Evolutionary conservation across 2,329 filamentous ascomycete genomes (phyloP), one percentile per base, ranked within the genome.

Genomic region (Colletotrichum sp.): DNA sequence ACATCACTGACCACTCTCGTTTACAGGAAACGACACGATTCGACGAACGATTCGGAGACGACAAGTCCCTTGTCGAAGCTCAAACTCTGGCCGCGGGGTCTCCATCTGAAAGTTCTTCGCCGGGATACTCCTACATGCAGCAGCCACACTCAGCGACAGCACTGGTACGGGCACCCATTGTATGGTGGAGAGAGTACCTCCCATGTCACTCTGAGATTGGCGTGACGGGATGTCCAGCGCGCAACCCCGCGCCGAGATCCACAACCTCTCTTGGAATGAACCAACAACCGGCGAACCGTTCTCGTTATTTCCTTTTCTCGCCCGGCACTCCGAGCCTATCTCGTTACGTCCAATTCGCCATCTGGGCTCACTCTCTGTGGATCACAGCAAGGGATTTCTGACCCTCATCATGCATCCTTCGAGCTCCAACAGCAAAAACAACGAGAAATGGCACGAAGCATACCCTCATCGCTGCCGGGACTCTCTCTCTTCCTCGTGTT

Each of bases 161-260:
- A 28, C 30, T 15, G 18, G n/a, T 63, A 63, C n/a, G 13, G 59
- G 13, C 26, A 32, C 16, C 57, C 21, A 26, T 36, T 24, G 24
- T 18, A 49, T 24, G 44, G n/a, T 52, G 44, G 44, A 52, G 10
- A 7, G 44, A 24, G 34, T 52, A 55, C 44, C 30, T 67, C 10
- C 28, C 68, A 55, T 62, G 60, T 67, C 69, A 52, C 49, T 36
- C 34, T 36, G 39, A 63, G 71, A 49, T 69, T 70, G 52, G 52
- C 36, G 32, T 39, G 60, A 66, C 62, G 55, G 67, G 49, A 67
- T 55, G 39, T 66, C 60, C 52, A 73, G 64, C 57, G 60, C 60
- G 62, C 74, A 76, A 77, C 76, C 76, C 72, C 73, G 76, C 76
- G 69, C 73, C 66, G 74, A 64, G 68, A 73, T 76, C 75, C 71